These are phyloP conservation scores for Sporothrix euskadiensis DNA, from an alignment of 2,329 filamentous ascomycete genomes.

Conservation along the genomic window DNA sequence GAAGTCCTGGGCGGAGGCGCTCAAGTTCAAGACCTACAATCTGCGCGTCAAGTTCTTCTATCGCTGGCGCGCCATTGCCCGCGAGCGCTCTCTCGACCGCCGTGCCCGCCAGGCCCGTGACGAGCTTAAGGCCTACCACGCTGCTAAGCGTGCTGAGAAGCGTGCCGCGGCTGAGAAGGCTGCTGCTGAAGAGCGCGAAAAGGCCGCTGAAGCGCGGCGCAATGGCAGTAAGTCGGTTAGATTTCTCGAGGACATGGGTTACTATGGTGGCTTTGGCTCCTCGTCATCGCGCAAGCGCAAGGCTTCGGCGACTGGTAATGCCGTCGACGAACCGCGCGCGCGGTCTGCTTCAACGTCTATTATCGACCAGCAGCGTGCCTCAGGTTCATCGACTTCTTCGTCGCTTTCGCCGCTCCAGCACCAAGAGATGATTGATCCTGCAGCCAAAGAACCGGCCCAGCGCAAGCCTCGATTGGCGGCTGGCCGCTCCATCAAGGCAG, in stretches of 20 bases:
- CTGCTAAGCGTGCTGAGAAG: constrained; percentile 39
- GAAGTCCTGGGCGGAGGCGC: constrained; percentile 49
- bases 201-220: constrained; percentile 32
- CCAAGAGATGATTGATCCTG: neutral
- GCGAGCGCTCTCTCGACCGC: constrained; percentile 51
- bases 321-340: constrained; percentile 32
- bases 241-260: constrained; percentile 32
- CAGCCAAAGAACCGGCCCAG: neutral
- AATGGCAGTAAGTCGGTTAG: constrained; percentile 34
- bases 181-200: constrained; percentile 39
- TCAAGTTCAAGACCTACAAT: constrained; percentile 51
- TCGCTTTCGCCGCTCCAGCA: constrained; percentile 37
- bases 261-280: constrained; percentile 25
- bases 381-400: constrained; percentile 42
- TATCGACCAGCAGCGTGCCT: constrained; percentile 35
- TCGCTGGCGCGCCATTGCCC: constrained; percentile 53
- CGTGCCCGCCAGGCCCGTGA: constrained; percentile 55
- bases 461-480: neutral
- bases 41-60: constrained; percentile 59
- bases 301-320: constrained; percentile 35
- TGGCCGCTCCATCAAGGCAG: constrained; percentile 21
- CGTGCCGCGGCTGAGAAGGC: constrained; percentile 41
- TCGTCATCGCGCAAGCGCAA: constrained; percentile 28
- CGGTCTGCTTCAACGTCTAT: constrained; percentile 20
- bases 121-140: constrained; percentile 45